These are phyloP conservation scores for Pholiota conissans DNA, from an alignment of 768 basidiomycete species.

Conservation along the genomic window DNA sequence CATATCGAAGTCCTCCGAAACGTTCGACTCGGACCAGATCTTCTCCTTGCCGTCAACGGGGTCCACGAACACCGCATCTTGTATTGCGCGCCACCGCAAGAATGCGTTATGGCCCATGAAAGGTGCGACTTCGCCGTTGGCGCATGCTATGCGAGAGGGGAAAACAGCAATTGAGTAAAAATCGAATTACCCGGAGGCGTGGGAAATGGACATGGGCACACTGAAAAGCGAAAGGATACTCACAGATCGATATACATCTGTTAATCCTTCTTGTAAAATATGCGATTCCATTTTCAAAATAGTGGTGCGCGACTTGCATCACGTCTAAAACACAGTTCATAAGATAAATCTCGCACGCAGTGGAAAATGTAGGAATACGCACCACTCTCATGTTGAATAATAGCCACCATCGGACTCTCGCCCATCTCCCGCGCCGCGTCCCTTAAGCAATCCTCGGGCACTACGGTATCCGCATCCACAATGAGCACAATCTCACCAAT, in stretches of 20 bases:
- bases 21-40: constrained; percentile 78
- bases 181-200: no score
- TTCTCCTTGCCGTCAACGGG: constrained; percentile 62
- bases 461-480: constrained; percentile 77
- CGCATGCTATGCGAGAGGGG: constrained; percentile 46
- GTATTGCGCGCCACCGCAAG: constrained; percentile 82
- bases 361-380: constrained; percentile 20
- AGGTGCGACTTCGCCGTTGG: constrained; percentile 80
- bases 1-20: constrained; percentile 85
- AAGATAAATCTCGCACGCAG: neutral
- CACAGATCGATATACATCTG: constrained; percentile 70
- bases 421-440: constrained; percentile 85
- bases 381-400: constrained; percentile 85
- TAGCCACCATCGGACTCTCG: constrained; percentile 72
- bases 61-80: constrained; percentile 79
- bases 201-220: neutral
- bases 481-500: constrained; percentile 78
- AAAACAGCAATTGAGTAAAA: no score
- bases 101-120: constrained; percentile 88
- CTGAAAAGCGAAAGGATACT: constrained; percentile 23
- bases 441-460: constrained; percentile 82
- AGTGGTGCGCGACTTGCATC: constrained; percentile 83
- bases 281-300: constrained; percentile 87
- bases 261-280: constrained; percentile 85
- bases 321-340: constrained; percentile 47